Percentiles rank a stretch among this genome's conserved stretches.
Conservation (phyloP, 805 yeast species). For the Sugiyamaella lignohabitans region DNA sequence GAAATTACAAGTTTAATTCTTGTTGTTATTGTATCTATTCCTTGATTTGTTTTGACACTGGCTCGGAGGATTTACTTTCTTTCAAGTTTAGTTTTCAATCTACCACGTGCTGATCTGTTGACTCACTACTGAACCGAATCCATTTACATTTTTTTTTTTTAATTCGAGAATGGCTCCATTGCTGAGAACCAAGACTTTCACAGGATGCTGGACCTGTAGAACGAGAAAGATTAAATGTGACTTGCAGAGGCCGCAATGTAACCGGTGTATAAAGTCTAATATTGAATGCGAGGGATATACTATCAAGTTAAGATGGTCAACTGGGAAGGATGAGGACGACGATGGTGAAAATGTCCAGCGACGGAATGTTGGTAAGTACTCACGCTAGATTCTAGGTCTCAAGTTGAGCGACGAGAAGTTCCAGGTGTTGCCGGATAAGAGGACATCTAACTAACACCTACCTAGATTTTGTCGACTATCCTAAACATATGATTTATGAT, state of each 20-base stretch:
- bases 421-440: too few species aligned
- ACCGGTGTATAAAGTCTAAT: slow-evolving; percentile 61
- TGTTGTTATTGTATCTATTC: too few species aligned
- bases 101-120: too few species aligned
- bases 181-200: slow-evolving; percentile 61
- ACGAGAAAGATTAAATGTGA: slow-evolving; percentile 78
- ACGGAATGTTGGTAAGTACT: slow-evolving; percentile 18
- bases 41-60: too few species aligned
- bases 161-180: slow-evolving; percentile 13
- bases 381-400: background rate
- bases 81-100: too few species aligned
- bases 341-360: slow-evolving; percentile 45
- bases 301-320: slow-evolving; percentile 73
- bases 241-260: slow-evolving; percentile 59
- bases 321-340: slow-evolving; percentile 18
- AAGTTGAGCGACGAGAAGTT: slow-evolving; percentile 31
- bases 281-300: slow-evolving; percentile 76
- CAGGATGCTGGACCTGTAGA: slow-evolving; percentile 87
- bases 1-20: too few species aligned
- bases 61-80: too few species aligned
- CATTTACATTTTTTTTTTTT: too few species aligned
- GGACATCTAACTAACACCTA: slow-evolving; percentile 18
- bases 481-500: slow-evolving; percentile 49
- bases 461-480: slow-evolving; percentile 71
- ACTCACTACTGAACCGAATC: too few species aligned